A percentile compares a stretch with the other conserved stretches of the same genome.
Evolutionary conservation across 345 rosid species (phyloP).

Genomic region (Sonneratia caseolaris): DNA sequence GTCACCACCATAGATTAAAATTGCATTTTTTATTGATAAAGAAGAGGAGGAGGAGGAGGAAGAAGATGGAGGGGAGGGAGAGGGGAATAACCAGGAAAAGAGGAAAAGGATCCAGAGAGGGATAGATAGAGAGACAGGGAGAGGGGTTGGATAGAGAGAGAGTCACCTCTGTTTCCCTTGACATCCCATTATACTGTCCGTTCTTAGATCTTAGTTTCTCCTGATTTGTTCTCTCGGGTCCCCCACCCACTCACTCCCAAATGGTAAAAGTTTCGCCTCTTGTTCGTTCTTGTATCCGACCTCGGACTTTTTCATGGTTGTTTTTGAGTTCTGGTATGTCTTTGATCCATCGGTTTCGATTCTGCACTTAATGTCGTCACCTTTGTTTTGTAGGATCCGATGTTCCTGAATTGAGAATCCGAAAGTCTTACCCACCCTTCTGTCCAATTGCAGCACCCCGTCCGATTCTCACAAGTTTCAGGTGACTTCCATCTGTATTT

Average conservation of each 20-base stretch:
- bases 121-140: conserved; percentile 12
- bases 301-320: background rate
- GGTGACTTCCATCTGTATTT: conserved; percentile 29
- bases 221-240: conserved; percentile 51
- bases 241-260: conserved; percentile 16
- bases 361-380: conserved; percentile 1
- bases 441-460: conserved; percentile 32
- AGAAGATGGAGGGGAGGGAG: conserved; percentile 42
- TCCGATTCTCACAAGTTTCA: conserved; percentile 45
- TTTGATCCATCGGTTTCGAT: conserved; percentile 11
- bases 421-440: conserved; percentile 26
- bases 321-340: conserved; percentile 5
- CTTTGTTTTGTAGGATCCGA: conserved; percentile 26
- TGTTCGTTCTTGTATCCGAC: conserved; percentile 8
- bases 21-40: conserved; percentile 48
- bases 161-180: conserved; percentile 38
- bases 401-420: conserved; percentile 53
- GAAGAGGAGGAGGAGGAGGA: conserved; percentile 21
- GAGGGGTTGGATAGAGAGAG: conserved; percentile 1
- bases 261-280: conserved; percentile 42
- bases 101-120: conserved; percentile 16
- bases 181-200: conserved; percentile 29
- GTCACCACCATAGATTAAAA: conserved; percentile 21
- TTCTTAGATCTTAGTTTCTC: conserved; percentile 68
- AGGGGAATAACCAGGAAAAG: conserved; percentile 50